A percentile compares a stretch with the other conserved stretches of the same genome.
These are phyloP conservation scores for Elsinoe australis DNA, from an alignment of 2,329 filamentous ascomycete species.

Conservation along the genomic window DNA sequence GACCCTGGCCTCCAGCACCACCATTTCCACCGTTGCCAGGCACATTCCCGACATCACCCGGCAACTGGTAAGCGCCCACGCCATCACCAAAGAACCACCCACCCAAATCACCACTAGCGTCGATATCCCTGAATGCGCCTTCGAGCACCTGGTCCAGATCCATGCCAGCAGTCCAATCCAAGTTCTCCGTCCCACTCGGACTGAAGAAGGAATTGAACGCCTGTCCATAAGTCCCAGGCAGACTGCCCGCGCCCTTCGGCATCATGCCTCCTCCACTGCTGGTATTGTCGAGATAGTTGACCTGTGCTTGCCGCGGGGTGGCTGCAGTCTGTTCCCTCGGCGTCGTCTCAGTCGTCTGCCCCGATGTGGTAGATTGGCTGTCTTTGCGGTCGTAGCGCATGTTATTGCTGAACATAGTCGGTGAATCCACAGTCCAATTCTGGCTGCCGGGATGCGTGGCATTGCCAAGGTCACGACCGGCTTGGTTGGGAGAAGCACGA, in stretches of 20 bases:
- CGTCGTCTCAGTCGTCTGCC: constrained; percentile 1
- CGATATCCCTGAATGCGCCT: constrained; percentile 19
- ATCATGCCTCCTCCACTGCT: background rate
- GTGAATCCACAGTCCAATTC: constrained; percentile 20
- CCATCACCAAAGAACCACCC: constrained; percentile 21
- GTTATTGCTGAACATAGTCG: constrained; percentile 15
- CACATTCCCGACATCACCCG: constrained; percentile 2
- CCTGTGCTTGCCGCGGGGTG: background rate
- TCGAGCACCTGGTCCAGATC: constrained; percentile 21
- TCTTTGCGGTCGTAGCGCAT: background rate
- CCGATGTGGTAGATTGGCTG: background rate
- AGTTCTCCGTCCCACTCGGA: constrained; percentile 1
- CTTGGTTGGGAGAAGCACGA: constrained; percentile 1
- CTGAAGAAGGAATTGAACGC: constrained; percentile 8
- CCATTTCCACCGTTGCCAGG: too few relatives aligned
- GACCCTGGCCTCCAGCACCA: background rate
- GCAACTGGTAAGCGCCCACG: constrained; percentile 19
- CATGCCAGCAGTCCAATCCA: constrained; percentile 19
- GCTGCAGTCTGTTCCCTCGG: background rate
- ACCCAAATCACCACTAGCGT: constrained; percentile 19
- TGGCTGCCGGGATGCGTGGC: constrained; percentile 1
- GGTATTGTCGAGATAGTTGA: background rate
- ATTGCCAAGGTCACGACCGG: background rate
- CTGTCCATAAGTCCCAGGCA: constrained; percentile 2
- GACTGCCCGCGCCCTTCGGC: background rate